Conservation (phyloP, 2,329 filamentous ascomycete genomes). For the Trichoderma koningiopsis region DNA sequence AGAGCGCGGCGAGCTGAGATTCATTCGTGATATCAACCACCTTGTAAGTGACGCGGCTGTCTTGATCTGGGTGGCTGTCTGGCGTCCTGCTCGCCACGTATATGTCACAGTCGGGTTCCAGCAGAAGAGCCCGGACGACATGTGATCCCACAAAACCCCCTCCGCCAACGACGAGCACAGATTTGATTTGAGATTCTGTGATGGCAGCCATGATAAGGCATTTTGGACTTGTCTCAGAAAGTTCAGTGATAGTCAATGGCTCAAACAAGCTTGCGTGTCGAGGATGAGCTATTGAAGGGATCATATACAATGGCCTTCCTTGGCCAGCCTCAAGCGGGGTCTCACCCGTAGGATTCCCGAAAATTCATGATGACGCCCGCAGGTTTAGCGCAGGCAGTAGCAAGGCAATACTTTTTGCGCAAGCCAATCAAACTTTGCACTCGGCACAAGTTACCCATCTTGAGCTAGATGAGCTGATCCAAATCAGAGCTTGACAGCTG, state of each 20-base stretch:
- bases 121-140: not conserved
- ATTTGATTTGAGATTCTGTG: not conserved
- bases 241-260: not conserved
- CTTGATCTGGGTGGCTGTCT: not conserved
- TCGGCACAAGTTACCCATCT: not conserved
- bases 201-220: not conserved
- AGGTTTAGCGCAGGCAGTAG: no score
- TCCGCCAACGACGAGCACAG: not conserved
- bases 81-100: not conserved
- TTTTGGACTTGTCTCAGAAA: not conserved
- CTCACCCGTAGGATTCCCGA: no score
- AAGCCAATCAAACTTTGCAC: not conserved
- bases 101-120: not conserved
- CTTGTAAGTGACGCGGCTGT: not conserved
- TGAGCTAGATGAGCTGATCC: not conserved
- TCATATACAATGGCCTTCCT: not conserved
- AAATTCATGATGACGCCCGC: no score
- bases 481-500: not conserved
- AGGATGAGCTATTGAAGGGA: not conserved
- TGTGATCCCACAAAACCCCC: not conserved
- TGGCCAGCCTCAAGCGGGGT: not conserved
- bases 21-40: not conserved
- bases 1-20: not conserved
- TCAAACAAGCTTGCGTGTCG: not conserved
- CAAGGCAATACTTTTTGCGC: not conserved